Evolutionary conservation across 257 asterid species (phyloP), one percentile per base, ranked within the genome.

Genomic region (Fraxinus quadrangulata): DNA sequence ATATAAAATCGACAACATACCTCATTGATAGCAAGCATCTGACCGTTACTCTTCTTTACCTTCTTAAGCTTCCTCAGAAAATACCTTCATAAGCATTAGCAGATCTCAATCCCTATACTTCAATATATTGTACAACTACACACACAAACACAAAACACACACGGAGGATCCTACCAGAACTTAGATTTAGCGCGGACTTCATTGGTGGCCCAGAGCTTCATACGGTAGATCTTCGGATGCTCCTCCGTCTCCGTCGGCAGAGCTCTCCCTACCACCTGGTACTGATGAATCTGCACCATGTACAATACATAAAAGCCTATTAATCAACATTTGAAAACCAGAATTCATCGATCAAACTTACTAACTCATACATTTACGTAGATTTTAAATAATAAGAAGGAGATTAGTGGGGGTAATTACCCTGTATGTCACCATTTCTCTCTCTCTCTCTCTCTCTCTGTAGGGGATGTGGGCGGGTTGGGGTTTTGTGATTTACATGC

Each of bases 121-220:
- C 30, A 63, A 24, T 21, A 63, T 9, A 19, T 5, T 5, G 6
- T 7, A 63, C 11, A 23, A 63, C 33, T 2, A 30, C 16, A 7
- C 33, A 2, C n/a, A 63, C 33, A 23, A 54, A 1, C 31, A 26
- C 11, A 24, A 1, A 31, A 31, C 33, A 31, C 33, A 31, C 33
- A 31, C 33, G 31, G 19, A 21, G 67, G 30, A 23, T 61, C 30
- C 14, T 82, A 86, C 97, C 97, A 91, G 72, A 91, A 91, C 78
- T 91, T 91, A 67, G 97, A 91, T 79, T 91, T 91, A 67, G 97
- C 93, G 61, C 95, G 97, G 83, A 91, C 97, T 86, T 91, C 97
- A 72, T 91, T 91, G 63, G 97, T 88, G 28, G 95, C 93, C 95
- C 95, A 92, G 1, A 90, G 93, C 87, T 92, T 92, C 97, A 92